Evolutionary conservation across 306 rosid species (phyloP).

Genomic region (Dalbergia cochinchinensis): DNA sequence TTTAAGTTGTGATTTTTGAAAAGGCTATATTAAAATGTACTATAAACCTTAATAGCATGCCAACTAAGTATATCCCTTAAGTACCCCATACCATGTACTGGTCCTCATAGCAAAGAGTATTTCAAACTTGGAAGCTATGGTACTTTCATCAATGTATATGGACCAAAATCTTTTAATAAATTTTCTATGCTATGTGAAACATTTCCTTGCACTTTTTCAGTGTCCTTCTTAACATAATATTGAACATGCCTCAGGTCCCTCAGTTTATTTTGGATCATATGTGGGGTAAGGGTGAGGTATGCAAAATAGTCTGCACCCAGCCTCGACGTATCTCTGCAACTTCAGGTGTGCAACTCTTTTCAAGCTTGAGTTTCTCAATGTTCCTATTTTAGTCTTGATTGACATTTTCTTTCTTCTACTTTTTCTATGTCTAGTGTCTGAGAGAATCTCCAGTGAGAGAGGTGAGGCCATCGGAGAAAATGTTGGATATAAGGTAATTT

Average conservation of each 20-base stretch:
- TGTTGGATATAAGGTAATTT: constrained; percentile 93
- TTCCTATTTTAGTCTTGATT: constrained; percentile 31
- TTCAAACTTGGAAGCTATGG: no score
- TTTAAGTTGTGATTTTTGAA: no score
- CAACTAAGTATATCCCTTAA: no score
- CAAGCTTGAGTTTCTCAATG: not conserved
- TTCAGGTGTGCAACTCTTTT: constrained; percentile 70
- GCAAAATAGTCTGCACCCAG: constrained; percentile 93
- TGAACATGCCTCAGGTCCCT: constrained; percentile 77
- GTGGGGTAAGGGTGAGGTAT: constrained; percentile 87
- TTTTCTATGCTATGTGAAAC: constrained; percentile 41
- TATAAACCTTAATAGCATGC: no score
- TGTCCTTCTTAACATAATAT: constrained; percentile 33
- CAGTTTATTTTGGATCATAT: constrained; percentile 86
- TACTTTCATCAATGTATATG: constrained; percentile 29
- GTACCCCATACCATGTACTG: no score
- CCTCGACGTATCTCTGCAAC: constrained; percentile 95
- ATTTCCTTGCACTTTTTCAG: constrained; percentile 18
- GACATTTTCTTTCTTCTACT: constrained; percentile 32
- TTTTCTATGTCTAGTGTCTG: constrained; percentile 73
- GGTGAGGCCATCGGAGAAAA: constrained; percentile 78
- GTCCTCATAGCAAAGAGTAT: no score
- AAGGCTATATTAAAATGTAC: no score
- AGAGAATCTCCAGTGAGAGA: constrained; percentile 87
- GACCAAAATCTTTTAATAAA: constrained; percentile 32